Evolutionary conservation across 1,139 yeast genomes (phyloP).

Genomic region (Wickerhamomyces sp.): DNA sequence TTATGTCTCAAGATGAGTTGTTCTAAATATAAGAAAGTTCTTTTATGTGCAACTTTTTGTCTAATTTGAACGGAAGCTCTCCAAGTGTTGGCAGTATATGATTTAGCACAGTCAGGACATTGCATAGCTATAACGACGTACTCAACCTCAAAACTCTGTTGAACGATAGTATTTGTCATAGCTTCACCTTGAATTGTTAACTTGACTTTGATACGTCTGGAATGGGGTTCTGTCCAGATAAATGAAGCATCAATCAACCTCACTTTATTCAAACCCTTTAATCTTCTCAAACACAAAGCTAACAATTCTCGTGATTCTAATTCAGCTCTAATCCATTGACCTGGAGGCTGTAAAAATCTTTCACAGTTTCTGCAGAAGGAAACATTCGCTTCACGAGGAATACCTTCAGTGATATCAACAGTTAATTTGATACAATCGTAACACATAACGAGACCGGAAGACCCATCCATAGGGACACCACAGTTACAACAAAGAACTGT

Average conservation of each 20-base stretch:
- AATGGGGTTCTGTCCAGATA: slow-evolving; percentile 99
- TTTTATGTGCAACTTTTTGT: slow-evolving; percentile 94
- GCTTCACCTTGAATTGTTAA: slow-evolving; percentile 97
- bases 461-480: slow-evolving; percentile 98
- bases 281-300: slow-evolving; percentile 82
- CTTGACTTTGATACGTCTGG: slow-evolving; percentile 87
- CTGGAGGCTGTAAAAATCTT: slow-evolving; percentile 90
- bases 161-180: slow-evolving; percentile 84
- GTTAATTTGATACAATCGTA: slow-evolving; percentile 93
- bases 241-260: slow-evolving; percentile 91
- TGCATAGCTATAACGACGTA: slow-evolving; percentile 94
- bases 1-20: slow-evolving; percentile 90
- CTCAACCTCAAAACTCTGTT: slow-evolving; percentile 94
- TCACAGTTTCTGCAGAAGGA: slow-evolving; percentile 98
- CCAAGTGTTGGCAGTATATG: slow-evolving; percentile 96
- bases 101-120: slow-evolving; percentile 97
- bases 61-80: slow-evolving; percentile 95
- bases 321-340: slow-evolving; percentile 87
- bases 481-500: slow-evolving; percentile 97
- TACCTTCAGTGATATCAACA: slow-evolving; percentile 92
- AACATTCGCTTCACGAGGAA: slow-evolving; percentile 89
- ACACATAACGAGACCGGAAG: slow-evolving; percentile 92
- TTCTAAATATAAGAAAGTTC: slow-evolving; percentile 92
- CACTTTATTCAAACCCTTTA: slow-evolving; percentile 84
- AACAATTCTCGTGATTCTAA: slow-evolving; percentile 88